Evolutionary conservation across 2,329 filamentous ascomycete species (phyloP), one percentile per base, ranked within the genome.

Genomic region (Mariannaea elegans): DNA sequence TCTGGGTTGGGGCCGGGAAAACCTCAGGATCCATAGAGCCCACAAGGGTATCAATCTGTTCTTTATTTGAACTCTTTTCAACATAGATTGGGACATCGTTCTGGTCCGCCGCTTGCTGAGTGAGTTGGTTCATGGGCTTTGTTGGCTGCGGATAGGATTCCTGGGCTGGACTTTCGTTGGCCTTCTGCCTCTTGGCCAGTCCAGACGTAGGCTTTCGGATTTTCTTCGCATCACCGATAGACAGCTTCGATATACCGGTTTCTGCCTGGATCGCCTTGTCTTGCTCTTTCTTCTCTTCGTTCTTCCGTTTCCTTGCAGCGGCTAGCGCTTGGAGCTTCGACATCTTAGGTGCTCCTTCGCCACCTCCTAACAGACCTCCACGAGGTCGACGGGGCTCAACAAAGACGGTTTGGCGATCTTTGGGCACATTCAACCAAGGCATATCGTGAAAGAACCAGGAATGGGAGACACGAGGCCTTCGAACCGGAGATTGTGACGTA

Each of bases 271-370:
- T 19, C 4, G 66, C 46, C n/a, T 66, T 71, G 21, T 69, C 68
- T 18, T 70, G 60, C 13, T 70, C 74, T 48, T 75, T 80, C 67
- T 85, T 88, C 36, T 90, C 88, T 27, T 88, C 88, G 13, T 88
- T 88, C 75, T 93, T 97, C 77, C 92, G 94, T 74, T 93, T 94
- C 24, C 93, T 85, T 53, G 92, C 90, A 31, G 93, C 93, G 50
- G 94, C 94, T 39, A 99, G 81, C 46, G 93, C 93, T 69, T 97
- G 94, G 44, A 99, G 81, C 71, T 99, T 99, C 5, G 94, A 97
- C 76, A 91, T 84, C 71, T 94, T 95, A 3, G 86, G 83, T n/a
- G 80, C 71, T 12, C 78, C 78, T 46, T 86, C 84, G 2, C 87
- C 84, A 31, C 95, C 96, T 27, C 95, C 96, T 2, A 97, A 77